Percentiles rank a stretch among this genome's conserved stretches.
These are phyloP conservation scores for Polymyxa betae DNA, from an alignment of 208 protist species.

Conservation along the genomic window DNA sequence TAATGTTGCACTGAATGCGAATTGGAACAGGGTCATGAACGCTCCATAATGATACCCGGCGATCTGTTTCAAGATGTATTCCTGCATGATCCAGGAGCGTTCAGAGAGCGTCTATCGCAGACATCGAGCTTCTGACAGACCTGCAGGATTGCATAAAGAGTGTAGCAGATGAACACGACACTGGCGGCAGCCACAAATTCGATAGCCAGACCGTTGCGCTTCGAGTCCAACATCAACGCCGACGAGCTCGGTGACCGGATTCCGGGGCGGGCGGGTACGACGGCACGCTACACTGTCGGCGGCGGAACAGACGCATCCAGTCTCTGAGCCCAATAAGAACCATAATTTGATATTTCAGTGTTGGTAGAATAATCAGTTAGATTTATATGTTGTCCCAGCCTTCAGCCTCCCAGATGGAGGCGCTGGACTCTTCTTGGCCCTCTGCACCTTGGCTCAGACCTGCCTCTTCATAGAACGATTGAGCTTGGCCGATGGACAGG, in stretches of 20 bases:
- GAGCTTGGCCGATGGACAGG: not conserved
- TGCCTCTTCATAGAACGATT: not conserved
- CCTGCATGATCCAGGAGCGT: not conserved
- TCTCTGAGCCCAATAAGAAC: no score
- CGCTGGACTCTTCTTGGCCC: not conserved
- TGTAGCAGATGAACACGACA: not conserved
- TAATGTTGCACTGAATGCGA: not conserved
- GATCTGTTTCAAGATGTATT: constrained; percentile 18
- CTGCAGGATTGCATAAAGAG: not conserved
- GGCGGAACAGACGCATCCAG: no score
- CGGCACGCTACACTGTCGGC: no score
- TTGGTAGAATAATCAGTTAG: not conserved
- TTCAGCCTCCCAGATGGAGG: not conserved
- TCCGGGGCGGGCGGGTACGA: no score
- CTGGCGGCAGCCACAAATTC: not conserved
- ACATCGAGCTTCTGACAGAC: not conserved
- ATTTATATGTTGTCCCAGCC: not conserved
- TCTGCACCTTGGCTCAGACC: not conserved
- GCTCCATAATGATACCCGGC: not conserved
- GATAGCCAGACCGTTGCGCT: no score
- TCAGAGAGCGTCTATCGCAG: not conserved
- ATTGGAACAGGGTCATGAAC: constrained; percentile 48
- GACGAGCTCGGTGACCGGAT: no score
- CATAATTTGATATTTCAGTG: no score
- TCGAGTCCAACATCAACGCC: no score